A percentile compares a stretch with the other conserved stretches of the same genome.
Conservation (phyloP, 2,329 filamentous ascomycete species). For the Boeremia lycopersici region DNA sequence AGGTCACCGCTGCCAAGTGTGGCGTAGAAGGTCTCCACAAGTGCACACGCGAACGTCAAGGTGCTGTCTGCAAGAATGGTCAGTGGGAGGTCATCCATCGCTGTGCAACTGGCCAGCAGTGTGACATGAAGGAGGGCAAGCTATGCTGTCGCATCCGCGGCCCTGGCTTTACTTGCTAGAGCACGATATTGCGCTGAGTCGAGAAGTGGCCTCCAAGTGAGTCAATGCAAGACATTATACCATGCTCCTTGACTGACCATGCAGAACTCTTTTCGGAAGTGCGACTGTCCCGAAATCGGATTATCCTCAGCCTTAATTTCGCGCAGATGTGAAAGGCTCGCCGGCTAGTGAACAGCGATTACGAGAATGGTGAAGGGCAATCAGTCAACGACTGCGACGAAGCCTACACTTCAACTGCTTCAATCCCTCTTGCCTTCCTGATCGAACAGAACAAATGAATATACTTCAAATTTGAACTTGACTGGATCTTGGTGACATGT, state of each 20-base stretch:
- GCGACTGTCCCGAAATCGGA: no score
- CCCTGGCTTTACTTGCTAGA: slow-evolving; percentile 1
- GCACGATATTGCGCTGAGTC: not conserved
- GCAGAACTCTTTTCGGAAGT: not conserved
- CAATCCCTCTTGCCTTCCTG: no score
- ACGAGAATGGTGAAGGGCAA: no score
- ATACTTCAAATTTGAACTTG: no score
- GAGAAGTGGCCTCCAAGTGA: not conserved
- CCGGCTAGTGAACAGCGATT: no score
- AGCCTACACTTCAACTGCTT: no score
- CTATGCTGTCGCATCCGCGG: not conserved
- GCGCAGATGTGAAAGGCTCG: no score
- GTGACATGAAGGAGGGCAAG: slow-evolving; percentile 17
- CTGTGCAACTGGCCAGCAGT: slow-evolving; percentile 20
- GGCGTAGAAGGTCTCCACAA: slow-evolving; percentile 1
- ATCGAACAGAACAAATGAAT: no score
- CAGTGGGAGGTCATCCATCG: not conserved
- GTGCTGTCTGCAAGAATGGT: slow-evolving; percentile 1
- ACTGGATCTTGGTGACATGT: no score
- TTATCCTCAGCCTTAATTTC: no score
- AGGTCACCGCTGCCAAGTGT: not conserved
- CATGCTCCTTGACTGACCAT: not conserved
- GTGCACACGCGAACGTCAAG: slow-evolving; percentile 1
- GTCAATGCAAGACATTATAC: not conserved
- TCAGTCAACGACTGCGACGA: no score